Evolutionary conservation across 2,329 filamentous ascomycete genomes (phyloP).

Genomic region (Alternaria longipes): DNA sequence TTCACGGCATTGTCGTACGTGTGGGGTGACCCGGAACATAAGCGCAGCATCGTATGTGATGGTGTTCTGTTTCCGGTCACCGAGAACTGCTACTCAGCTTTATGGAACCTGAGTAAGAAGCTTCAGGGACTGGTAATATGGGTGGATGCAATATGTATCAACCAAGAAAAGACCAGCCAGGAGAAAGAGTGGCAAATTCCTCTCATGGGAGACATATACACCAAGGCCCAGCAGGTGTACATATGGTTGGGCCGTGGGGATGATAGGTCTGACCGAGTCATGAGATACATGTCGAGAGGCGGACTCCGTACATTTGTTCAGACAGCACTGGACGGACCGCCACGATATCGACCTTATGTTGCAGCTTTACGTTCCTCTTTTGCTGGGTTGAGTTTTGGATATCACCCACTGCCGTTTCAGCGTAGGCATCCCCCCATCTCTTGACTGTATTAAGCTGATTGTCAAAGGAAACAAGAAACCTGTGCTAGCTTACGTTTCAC

Average conservation of each 20-base stretch:
- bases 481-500: not conserved
- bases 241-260: no score
- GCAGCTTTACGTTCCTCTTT: not conserved
- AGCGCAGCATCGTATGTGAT: not conserved
- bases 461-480: not conserved
- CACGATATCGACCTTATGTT: not conserved
- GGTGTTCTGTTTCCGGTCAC: not conserved
- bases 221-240: not conserved
- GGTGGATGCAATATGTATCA: not conserved
- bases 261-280: not conserved
- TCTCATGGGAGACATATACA: not conserved
- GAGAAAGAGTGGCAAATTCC: not conserved
- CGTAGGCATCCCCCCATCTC: fast-evolving
- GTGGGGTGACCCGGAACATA: not conserved
- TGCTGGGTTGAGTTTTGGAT: not conserved
- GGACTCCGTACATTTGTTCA: not conserved
- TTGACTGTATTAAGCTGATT: not conserved
- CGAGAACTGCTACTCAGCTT: not conserved
- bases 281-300: not conserved
- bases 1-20: not conserved
- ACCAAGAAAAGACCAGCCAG: not conserved
- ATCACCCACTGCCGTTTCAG: not conserved
- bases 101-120: not conserved
- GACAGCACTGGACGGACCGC: not conserved
- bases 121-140: fast-evolving